Evolutionary conservation across 164 flowering plant species (phyloP).

Genomic region (Chimonanthus salicifolius): DNA sequence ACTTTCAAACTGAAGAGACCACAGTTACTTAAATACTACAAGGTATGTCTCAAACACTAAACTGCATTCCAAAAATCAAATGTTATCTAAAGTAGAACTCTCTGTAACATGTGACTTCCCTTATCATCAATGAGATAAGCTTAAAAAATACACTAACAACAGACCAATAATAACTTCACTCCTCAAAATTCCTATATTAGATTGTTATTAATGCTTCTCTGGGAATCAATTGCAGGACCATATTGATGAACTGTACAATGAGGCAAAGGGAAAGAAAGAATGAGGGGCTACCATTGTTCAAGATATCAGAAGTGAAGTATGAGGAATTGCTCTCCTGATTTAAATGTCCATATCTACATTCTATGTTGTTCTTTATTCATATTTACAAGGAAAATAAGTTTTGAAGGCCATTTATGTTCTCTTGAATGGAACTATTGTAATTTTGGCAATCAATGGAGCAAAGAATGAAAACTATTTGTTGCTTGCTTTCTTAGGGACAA

Average conservation of each 20-base stretch:
- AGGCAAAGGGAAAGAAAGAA: constrained; percentile 48
- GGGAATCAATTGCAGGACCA: constrained; percentile 34
- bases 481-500: too few relatives aligned
- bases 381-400: background rate
- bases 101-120: background rate
- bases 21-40: constrained; percentile 77
- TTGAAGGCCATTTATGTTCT: too few relatives aligned
- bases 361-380: background rate
- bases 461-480: too few relatives aligned
- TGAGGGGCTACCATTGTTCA: constrained; percentile 14
- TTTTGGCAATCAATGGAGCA: too few relatives aligned
- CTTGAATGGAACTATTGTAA: too few relatives aligned
- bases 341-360: background rate
- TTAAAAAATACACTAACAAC: background rate
- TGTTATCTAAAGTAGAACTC: background rate
- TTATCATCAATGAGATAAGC: background rate
- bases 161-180: background rate
- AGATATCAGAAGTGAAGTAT: background rate
- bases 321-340: background rate
- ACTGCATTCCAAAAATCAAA: too few relatives aligned
- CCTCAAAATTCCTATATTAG: background rate
- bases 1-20: constrained; percentile 92
- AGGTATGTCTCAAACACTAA: constrained; percentile 35
- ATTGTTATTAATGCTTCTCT: background rate
- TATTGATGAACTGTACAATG: constrained; percentile 55